Conservation (phyloP, 2,329 filamentous ascomycete genomes). For the Beauveria varroae region DNA sequence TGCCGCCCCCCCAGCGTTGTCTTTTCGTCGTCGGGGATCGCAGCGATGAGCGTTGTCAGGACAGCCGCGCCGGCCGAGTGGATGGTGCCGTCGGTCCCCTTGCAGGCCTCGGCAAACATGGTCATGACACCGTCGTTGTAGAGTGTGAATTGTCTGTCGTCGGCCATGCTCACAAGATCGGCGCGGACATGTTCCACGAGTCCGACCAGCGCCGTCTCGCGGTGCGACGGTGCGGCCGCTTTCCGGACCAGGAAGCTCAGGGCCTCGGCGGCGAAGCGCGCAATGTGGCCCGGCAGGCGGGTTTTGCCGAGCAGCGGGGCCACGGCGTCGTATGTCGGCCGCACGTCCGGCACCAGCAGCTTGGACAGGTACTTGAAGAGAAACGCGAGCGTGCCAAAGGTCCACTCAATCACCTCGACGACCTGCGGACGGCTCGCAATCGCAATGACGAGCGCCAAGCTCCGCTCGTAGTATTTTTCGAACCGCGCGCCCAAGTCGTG, state of each 20-base stretch:
- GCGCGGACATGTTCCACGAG: constrained; percentile 67
- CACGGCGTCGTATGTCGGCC: constrained; percentile 77
- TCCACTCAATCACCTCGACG: constrained; percentile 94
- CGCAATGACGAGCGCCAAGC: constrained; percentile 66
- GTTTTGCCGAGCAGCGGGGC: constrained; percentile 76
- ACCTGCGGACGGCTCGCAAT: constrained; percentile 72
- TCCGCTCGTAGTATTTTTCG: constrained; percentile 75
- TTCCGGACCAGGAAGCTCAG: constrained; percentile 92
- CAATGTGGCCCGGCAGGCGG: constrained; percentile 76
- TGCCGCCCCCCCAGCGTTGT: constrained; percentile 36
- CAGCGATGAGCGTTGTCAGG: constrained; percentile 42
- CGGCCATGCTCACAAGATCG: constrained; percentile 51
- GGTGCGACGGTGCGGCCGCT: constrained; percentile 68
- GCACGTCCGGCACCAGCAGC: constrained; percentile 75
- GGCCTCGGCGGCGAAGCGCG: constrained; percentile 88
- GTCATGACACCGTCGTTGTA: constrained; percentile 88
- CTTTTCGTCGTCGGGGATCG: constrained; percentile 43
- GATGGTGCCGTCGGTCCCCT: constrained; percentile 51
- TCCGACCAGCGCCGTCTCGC: constrained; percentile 61
- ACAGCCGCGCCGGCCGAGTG: constrained; percentile 53
- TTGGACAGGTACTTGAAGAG: constrained; percentile 95
- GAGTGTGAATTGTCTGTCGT: constrained; percentile 52
- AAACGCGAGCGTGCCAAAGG: constrained; percentile 88
- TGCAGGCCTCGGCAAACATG: constrained; percentile 78
- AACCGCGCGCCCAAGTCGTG: constrained; percentile 84